phyloP scores from a whole-genome alignment of 257 asterid species.

The Solanum verrucosum region DNA sequence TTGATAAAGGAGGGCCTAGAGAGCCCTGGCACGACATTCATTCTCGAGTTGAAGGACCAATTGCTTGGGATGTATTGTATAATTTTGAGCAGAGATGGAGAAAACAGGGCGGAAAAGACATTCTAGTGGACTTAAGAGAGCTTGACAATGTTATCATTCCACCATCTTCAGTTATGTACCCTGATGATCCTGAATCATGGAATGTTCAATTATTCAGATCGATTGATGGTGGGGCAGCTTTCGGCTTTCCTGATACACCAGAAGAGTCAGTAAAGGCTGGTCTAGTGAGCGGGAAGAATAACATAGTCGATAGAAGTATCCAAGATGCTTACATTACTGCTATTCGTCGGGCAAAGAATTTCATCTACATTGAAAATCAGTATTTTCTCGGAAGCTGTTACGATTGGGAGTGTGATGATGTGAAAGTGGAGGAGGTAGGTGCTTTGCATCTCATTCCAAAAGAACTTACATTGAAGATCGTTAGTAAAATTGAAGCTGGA shows the following conservation, averaged over 20 bases:
- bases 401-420: conserved; percentile 51
- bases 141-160: conserved; percentile 45
- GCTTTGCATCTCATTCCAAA: conserved; percentile 68
- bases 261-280: conserved; percentile 74
- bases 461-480: conserved; percentile 75
- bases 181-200: conserved; percentile 72
- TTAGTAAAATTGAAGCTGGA: conserved; percentile 71
- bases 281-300: conserved; percentile 75
- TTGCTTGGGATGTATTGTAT: conserved; percentile 82
- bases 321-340: conserved; percentile 86
- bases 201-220: conserved; percentile 79
- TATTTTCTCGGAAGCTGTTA: conserved; percentile 71
- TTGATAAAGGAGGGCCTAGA: conserved; percentile 71
- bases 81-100: conserved; percentile 92
- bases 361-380: conserved; percentile 76
- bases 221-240: conserved; percentile 90
- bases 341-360: conserved; percentile 73
- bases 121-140: conserved; percentile 56
- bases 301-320: conserved; percentile 70
- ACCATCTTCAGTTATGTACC: conserved; percentile 68
- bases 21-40: conserved; percentile 95
- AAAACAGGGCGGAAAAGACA: conserved; percentile 72
- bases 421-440: conserved; percentile 62
- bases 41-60: conserved; percentile 67
- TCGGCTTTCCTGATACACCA: conserved; percentile 72